Conservation (phyloP, 1,284 basidiomycete genomes). For the Mycena citricolor region DNA sequence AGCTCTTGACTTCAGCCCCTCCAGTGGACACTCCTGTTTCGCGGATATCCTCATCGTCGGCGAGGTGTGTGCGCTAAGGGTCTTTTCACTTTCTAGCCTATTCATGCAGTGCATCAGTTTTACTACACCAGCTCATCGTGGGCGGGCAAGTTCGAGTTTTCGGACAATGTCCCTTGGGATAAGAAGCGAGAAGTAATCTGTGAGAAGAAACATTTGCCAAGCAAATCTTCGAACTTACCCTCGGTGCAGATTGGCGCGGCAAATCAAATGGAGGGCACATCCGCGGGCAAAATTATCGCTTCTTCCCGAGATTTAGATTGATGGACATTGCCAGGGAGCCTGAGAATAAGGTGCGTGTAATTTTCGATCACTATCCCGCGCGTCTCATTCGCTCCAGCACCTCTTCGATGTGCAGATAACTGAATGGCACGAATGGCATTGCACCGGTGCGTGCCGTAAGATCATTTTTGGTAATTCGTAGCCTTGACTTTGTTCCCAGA, state of each 20-base stretch:
- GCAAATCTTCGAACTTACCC: neutral
- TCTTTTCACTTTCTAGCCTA: neutral
- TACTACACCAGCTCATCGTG: constrained; percentile 21
- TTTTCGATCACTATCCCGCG: no score
- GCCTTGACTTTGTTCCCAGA: constrained; percentile 2
- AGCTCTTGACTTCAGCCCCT: no score
- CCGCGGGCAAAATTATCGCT: constrained; percentile 14
- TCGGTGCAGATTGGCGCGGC: constrained; percentile 20
- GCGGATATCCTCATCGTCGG: constrained; percentile 17
- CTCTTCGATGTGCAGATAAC: constrained; percentile 19
- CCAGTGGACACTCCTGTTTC: constrained; percentile 13
- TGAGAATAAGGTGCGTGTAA: constrained; percentile 2
- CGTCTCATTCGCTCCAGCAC: no score
- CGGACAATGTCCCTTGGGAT: constrained; percentile 16
- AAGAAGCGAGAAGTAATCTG: constrained; percentile 14
- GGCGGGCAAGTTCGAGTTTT: constrained; percentile 18
- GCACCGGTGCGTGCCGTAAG: constrained; percentile 16
- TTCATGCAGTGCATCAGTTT: constrained; percentile 2
- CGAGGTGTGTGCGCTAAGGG: constrained; percentile 10
- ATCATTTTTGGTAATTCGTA: no score
- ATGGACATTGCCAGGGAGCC: constrained; percentile 14
- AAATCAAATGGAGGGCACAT: constrained; percentile 23
- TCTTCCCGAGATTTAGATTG: constrained; percentile 19
- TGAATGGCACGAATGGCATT: constrained; percentile 21
- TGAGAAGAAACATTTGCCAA: neutral